Conservation (phyloP, 805 yeast genomes). For the Metschnikowia sp. region DNA sequence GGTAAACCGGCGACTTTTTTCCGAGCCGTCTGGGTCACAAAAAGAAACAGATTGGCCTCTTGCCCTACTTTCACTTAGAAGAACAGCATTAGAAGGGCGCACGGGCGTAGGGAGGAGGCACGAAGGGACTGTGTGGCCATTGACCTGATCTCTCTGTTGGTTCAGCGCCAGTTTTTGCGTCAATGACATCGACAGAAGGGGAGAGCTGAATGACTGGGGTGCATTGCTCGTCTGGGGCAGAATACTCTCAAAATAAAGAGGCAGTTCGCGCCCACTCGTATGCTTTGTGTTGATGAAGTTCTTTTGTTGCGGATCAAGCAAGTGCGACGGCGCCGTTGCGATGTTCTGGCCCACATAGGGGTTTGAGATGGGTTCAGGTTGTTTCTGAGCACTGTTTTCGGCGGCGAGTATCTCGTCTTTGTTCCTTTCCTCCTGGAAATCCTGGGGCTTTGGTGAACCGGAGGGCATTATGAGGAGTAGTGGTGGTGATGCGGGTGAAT, state of each 20-base stretch:
- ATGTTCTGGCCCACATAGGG: constrained; percentile 1
- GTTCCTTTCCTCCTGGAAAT: neutral
- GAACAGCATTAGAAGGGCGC: constrained; percentile 5
- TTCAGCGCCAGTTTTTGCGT: constrained; percentile 7
- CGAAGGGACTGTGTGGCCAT: constrained; percentile 1
- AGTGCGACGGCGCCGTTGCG: constrained; percentile 7
- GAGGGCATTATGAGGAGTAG: no score
- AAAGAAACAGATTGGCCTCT: constrained; percentile 30
- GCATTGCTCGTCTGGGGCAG: constrained; percentile 8
- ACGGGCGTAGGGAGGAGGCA: constrained; percentile 9
- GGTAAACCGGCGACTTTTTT: constrained; percentile 39
- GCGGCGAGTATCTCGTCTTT: neutral
- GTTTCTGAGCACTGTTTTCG: neutral
- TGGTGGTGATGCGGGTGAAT: no score
- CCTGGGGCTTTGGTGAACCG: neutral
- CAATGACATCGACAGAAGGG: constrained; percentile 4
- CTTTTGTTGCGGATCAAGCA: constrained; percentile 7
- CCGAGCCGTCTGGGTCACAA: constrained; percentile 33
- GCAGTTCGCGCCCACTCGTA: constrained; percentile 3
- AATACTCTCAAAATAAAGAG: constrained; percentile 1
- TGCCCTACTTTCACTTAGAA: constrained; percentile 4
- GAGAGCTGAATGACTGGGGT: neutral
- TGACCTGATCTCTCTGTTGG: constrained; percentile 5
- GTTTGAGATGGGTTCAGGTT: neutral
- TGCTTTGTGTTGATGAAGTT: neutral